phyloP scores from a whole-genome alignment of 345 rosid species.

The Hibiscus trionum region DNA sequence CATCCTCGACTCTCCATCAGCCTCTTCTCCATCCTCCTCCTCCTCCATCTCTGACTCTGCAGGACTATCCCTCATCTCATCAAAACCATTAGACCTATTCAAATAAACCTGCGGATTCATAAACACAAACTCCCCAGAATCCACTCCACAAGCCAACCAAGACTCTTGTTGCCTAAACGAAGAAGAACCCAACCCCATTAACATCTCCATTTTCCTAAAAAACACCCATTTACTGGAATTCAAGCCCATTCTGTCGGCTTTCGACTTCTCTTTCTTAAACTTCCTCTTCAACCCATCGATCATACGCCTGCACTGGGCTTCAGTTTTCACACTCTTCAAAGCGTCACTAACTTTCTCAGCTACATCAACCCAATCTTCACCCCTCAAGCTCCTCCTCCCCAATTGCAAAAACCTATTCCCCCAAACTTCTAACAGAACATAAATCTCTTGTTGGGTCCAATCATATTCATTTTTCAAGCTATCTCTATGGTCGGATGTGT shows the following conservation, averaged over 20 bases:
- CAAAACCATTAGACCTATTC: slow-evolving; percentile 66
- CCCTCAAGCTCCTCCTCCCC: slow-evolving; percentile 82
- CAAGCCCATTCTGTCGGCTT: slow-evolving; percentile 32
- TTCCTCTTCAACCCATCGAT: slow-evolving; percentile 86
- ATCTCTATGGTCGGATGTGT: slow-evolving; percentile 23
- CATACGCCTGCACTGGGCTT: slow-evolving; percentile 76
- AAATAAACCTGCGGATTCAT: slow-evolving; percentile 57
- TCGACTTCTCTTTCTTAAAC: slow-evolving; percentile 80
- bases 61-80: slow-evolving; percentile 91
- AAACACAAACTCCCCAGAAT: slow-evolving; percentile 81
- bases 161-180: slow-evolving; percentile 46
- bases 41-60: slow-evolving; percentile 49
- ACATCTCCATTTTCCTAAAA: slow-evolving; percentile 76
- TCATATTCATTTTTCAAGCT: slow-evolving; percentile 41
- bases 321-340: slow-evolving; percentile 60
- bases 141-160: slow-evolving; percentile 85
- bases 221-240: slow-evolving; percentile 66
- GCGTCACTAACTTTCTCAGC: slow-evolving; percentile 85
- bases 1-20: slow-evolving; percentile 49
- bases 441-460: slow-evolving; percentile 82
- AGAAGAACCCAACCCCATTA: slow-evolving; percentile 30
- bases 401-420: slow-evolving; percentile 78
- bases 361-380: slow-evolving; percentile 91
- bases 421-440: slow-evolving; percentile 79
- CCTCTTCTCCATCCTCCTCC: slow-evolving; percentile 32